These are phyloP conservation scores for Botrytis aclada DNA, from an alignment of 2,329 filamentous ascomycete genomes.

Conservation along the genomic window DNA sequence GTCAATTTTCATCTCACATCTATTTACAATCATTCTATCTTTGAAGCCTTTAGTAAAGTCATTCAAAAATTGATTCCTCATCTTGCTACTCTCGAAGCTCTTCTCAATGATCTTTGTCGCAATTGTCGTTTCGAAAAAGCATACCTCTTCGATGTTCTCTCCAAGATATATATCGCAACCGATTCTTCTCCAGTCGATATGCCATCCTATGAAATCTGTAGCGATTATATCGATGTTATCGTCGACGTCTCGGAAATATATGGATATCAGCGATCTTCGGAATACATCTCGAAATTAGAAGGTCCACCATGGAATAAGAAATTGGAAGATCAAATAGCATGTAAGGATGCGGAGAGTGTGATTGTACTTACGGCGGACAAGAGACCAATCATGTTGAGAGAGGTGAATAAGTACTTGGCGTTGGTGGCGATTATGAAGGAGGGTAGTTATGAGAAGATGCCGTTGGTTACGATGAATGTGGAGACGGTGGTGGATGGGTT, in stretches of 20 bases:
- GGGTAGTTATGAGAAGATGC: conserved; percentile 79
- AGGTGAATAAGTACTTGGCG: conserved; percentile 72
- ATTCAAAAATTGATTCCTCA: conserved; percentile 97
- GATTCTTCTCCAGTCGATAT: conserved; percentile 92
- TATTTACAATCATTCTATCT: conserved; percentile 98
- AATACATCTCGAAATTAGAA: conserved; percentile 55
- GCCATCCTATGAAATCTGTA: conserved; percentile 96
- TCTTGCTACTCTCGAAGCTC: conserved; percentile 84
- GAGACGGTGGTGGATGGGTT: conserved; percentile 77
- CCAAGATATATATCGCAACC: conserved; percentile 98
- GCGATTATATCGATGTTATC: conserved; percentile 97
- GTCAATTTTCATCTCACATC: conserved; percentile 95
- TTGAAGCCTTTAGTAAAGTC: conserved; percentile 97
- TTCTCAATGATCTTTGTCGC: conserved; percentile 90
- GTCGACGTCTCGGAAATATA: conserved; percentile 97
- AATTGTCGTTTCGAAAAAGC: conserved; percentile 97
- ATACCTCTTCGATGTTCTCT: conserved; percentile 95
- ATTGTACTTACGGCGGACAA: conserved; percentile 62
- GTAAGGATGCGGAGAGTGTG: conserved; percentile 63
- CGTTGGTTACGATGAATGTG: conserved; percentile 82
- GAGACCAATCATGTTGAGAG: conserved; percentile 63
- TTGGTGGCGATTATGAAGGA: conserved; percentile 86
- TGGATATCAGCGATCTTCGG: conserved; percentile 64
- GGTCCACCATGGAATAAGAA: conserved; percentile 58
- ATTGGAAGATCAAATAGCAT: conserved; percentile 64